phyloP scores from a whole-genome alignment of 2,329 filamentous ascomycete genomes.

The Phoma sp. region DNA sequence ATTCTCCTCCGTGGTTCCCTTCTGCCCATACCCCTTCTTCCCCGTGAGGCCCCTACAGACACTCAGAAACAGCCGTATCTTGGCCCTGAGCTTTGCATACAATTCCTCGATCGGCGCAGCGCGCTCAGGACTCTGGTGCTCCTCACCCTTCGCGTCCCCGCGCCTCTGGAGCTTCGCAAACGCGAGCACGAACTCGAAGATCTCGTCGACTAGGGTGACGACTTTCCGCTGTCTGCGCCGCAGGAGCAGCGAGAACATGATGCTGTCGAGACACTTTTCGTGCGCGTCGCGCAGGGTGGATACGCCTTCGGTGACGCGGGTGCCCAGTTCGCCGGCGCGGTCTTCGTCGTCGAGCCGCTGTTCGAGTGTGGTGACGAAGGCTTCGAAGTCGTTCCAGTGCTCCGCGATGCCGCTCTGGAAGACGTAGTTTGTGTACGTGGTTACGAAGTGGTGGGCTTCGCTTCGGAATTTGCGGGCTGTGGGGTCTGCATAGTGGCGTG shows the following conservation, averaged over 20 bases:
- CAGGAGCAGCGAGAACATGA: slow-evolving; percentile 75
- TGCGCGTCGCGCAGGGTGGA: slow-evolving; percentile 72
- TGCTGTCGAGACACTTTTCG: slow-evolving; percentile 74
- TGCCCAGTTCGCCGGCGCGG: slow-evolving; percentile 54
- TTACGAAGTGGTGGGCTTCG: slow-evolving; percentile 81
- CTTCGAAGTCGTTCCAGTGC: slow-evolving; percentile 75
- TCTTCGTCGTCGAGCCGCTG: slow-evolving; percentile 56
- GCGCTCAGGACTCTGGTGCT: neutral
- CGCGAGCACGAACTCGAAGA: slow-evolving; percentile 73
- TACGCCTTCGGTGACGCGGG: slow-evolving; percentile 62
- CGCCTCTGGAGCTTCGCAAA: slow-evolving; percentile 57
- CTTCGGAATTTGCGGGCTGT: slow-evolving; percentile 62
- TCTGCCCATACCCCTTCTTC: slow-evolving; percentile 56
- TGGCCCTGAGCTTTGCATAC: slow-evolving; percentile 71
- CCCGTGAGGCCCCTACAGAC: slow-evolving; percentile 72
- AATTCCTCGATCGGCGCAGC: slow-evolving; percentile 52
- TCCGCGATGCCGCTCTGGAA: slow-evolving; percentile 77
- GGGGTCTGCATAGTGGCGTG: slow-evolving; percentile 30
- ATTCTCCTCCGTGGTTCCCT: slow-evolving; percentile 56
- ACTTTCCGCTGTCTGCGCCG: slow-evolving; percentile 77
- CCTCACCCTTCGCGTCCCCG: neutral
- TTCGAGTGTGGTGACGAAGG: slow-evolving; percentile 69
- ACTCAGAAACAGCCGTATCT: slow-evolving; percentile 74
- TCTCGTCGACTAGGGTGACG: slow-evolving; percentile 74
- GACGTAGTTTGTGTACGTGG: slow-evolving; percentile 75